Conservation (phyloP, 192 early-diverging fungal genomes). For the Coemansia sp. region DNA sequence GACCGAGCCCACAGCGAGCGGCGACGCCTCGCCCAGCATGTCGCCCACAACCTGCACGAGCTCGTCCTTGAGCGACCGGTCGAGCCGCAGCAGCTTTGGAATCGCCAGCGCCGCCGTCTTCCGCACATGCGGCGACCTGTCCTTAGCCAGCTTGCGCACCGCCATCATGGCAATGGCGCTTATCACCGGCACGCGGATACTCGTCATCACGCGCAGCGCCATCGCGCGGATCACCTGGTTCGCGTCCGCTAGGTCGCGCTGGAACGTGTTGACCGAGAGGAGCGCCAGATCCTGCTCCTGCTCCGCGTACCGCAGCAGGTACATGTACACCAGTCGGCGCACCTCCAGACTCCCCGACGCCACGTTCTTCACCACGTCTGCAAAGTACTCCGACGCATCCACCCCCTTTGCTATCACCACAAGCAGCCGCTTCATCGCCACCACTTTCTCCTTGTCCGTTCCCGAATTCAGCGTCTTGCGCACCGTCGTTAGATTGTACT, state of each 20-base stretch:
- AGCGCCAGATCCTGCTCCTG: slow-evolving; percentile 95
- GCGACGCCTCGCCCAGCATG: slow-evolving; percentile 81
- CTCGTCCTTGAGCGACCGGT: slow-evolving; percentile 71
- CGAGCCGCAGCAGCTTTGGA: slow-evolving; percentile 77
- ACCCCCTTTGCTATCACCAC: slow-evolving; percentile 90
- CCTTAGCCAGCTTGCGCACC: slow-evolving; percentile 82
- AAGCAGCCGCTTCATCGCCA: slow-evolving; percentile 88
- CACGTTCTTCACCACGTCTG: slow-evolving; percentile 97
- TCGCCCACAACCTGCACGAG: slow-evolving; percentile 74
- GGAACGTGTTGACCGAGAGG: slow-evolving; percentile 96
- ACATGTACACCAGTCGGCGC: slow-evolving; percentile 95
- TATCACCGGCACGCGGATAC: slow-evolving; percentile 91
- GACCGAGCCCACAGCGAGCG: slow-evolving; percentile 85
- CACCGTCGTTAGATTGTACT: slow-evolving; percentile 80
- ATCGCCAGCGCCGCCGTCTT: slow-evolving; percentile 91
- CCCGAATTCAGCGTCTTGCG: slow-evolving; percentile 74
- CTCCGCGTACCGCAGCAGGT: slow-evolving; percentile 92
- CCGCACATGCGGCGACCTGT: slow-evolving; percentile 90
- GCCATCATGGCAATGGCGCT: slow-evolving; percentile 89
- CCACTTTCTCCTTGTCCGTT: slow-evolving; percentile 90
- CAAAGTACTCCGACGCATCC: slow-evolving; percentile 88
- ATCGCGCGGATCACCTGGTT: slow-evolving; percentile 94
- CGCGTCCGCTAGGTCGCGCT: slow-evolving; percentile 90
- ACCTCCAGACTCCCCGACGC: slow-evolving; percentile 87
- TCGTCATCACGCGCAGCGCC: slow-evolving; percentile 94